Evolutionary conservation across 768 basidiomycete species (phyloP), one percentile per base, ranked within the genome.

Genomic region (Calocybe indica): DNA sequence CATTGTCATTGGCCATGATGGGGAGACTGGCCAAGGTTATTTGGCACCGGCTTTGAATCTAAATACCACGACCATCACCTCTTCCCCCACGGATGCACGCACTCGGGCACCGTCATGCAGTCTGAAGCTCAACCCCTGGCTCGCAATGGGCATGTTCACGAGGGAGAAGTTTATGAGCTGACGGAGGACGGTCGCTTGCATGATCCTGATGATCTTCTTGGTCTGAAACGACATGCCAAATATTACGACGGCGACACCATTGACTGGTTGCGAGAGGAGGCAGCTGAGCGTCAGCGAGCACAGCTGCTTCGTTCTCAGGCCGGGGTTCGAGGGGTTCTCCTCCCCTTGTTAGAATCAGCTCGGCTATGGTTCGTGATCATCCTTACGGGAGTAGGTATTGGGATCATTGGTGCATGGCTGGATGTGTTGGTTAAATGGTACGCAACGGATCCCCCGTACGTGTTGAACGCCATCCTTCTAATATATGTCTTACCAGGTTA

Each of bases 381-480:
- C 51, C 52, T 75, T 42, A 84, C 83, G 13, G 85, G 84, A 7
- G 56, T 83, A 13, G 83, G 82, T 1, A 77, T 86, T 38, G 85
- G 85, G 4, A 64, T 83, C 7, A 74, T 77, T 14, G 85, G 85
- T 22, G 85, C 81, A 3, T 85, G 79, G 79, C 55, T 88, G 48
- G 85, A 88, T 64, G 77, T 88, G 6, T 65, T 87, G 35, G 85
- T 87, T 6, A 80, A 79, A 66, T 88, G 85, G 85, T 85, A 60
- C 41, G 70, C 22, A 22, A 22, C 22, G 22, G 22, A 65, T 38
- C 32, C 34, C 42, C 33, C 6, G 33, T 37, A 51, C 46, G 46
- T 5, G 10, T 10, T 48, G 7, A 42, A 30, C 13, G 28, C 43
- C 34, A 15, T 15, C 52, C 45, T 7, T 40, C 47, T 42, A 10